Conservation (phyloP, 1,139 yeast species). For the Scheffersomyces illinoinensis region DNA sequence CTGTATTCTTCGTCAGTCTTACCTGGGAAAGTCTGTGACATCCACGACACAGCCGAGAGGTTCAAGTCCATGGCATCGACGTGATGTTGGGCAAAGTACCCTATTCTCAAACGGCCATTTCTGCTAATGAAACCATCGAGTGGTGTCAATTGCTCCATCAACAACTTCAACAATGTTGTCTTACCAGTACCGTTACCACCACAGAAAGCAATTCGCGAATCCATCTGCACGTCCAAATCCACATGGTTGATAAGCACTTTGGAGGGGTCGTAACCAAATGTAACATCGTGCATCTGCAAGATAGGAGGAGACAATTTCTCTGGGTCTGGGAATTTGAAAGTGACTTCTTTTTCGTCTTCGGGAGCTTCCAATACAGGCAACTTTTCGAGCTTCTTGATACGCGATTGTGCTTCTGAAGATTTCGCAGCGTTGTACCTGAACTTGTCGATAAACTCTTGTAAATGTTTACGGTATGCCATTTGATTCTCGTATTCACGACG, state of each 20-base stretch:
- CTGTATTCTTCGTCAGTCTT: slow-evolving; percentile 96
- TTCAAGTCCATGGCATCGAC: slow-evolving; percentile 94
- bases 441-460: slow-evolving; percentile 93
- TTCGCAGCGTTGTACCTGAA: slow-evolving; percentile 97
- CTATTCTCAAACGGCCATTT: slow-evolving; percentile 87
- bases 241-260: slow-evolving; percentile 69
- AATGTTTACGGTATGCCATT: slow-evolving; percentile 91
- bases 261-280: slow-evolving; percentile 76
- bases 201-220: slow-evolving; percentile 91
- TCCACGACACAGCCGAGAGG: slow-evolving; percentile 91
- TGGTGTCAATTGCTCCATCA: slow-evolving; percentile 78
- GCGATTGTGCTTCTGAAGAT: slow-evolving; percentile 95
- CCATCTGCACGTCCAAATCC: slow-evolving; percentile 88
- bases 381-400: slow-evolving; percentile 94
- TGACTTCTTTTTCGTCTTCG: slow-evolving; percentile 82
- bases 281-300: slow-evolving; percentile 80
- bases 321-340: slow-evolving; percentile 93
- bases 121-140: slow-evolving; percentile 71
- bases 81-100: slow-evolving; percentile 99
- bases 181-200: slow-evolving; percentile 99
- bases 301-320: slow-evolving; percentile 93
- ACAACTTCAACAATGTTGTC: slow-evolving; percentile 83
- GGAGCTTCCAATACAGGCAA: slow-evolving; percentile 92
- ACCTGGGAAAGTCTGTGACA: slow-evolving; percentile 89
- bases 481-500: slow-evolving; percentile 94